These are phyloP conservation scores for Medicago lupulina DNA, from an alignment of 306 rosid species.

Conservation along the genomic window DNA sequence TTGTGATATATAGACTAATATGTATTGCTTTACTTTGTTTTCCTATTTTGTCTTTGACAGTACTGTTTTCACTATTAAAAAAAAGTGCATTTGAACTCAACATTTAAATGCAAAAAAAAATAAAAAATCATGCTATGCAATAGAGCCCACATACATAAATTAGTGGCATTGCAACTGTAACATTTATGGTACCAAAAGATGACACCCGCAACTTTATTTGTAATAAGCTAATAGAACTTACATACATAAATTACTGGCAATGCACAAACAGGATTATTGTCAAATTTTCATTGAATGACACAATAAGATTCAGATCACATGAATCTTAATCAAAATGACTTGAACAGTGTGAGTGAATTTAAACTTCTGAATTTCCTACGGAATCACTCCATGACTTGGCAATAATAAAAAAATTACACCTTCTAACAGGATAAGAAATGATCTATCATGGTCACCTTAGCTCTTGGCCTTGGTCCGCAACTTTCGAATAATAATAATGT, in stretches of 20 bases:
- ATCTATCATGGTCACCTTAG: constrained; percentile 16
- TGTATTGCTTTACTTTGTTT: no score
- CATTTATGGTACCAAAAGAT: no score
- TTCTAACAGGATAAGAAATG: constrained; percentile 9
- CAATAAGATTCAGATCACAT: neutral
- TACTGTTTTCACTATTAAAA: no score
- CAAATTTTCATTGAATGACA: neutral
- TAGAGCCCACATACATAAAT: no score
- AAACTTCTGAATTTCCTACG: neutral
- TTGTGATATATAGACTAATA: no score
- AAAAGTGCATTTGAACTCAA: no score
- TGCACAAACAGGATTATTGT: neutral
- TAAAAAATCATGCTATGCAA: no score
- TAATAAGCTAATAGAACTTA: no score
- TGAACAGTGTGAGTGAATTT: neutral
- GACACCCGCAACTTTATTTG: no score
- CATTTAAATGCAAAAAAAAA: no score
- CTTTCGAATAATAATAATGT: neutral
- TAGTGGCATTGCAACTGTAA: no score
- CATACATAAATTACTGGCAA: neutral
- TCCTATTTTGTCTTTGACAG: no score
- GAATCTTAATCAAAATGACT: neutral
- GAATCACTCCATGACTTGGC: neutral
- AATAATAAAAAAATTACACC: neutral
- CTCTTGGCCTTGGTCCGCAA: constrained; percentile 10